Conservation (phyloP, 345 rosid genomes). For the Turnera subulata region DNA sequence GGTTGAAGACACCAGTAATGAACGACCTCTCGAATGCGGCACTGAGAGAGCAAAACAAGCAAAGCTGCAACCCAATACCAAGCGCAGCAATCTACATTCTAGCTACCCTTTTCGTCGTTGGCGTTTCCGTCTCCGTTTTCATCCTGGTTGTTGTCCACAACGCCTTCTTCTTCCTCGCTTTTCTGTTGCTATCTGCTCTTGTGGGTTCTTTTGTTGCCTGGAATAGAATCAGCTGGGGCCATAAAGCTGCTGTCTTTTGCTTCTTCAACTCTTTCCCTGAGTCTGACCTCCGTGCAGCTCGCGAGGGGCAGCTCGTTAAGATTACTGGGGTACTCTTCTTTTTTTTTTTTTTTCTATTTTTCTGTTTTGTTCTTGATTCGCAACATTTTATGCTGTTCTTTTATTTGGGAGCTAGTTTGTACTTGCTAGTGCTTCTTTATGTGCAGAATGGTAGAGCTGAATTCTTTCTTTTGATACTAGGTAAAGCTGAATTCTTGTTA, state of each 20-base stretch:
- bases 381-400: slow-evolving; percentile 2
- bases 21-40: slow-evolving; percentile 45
- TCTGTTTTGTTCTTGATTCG: too few relatives aligned
- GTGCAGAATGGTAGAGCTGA: too few relatives aligned
- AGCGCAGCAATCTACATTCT: slow-evolving; percentile 30
- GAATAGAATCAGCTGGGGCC: slow-evolving; percentile 32
- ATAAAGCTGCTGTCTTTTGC: slow-evolving; percentile 25
- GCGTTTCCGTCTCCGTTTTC: slow-evolving; percentile 35
- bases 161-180: slow-evolving; percentile 33
- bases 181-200: slow-evolving; percentile 27
- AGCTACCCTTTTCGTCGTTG: slow-evolving; percentile 27
- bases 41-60: slow-evolving; percentile 25
- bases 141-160: slow-evolving; percentile 44
- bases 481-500: too few relatives aligned
- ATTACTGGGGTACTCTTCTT: slow-evolving; percentile 42
- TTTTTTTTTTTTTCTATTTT: neutral
- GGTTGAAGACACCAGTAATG: slow-evolving; percentile 29
- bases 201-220: slow-evolving; percentile 38
- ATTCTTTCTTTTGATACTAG: too few relatives aligned
- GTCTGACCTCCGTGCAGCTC: slow-evolving; percentile 42
- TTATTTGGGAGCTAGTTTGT: neutral
- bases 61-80: slow-evolving; percentile 36
- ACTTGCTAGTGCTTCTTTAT: too few relatives aligned
- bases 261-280: slow-evolving; percentile 44
- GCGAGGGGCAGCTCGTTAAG: slow-evolving; percentile 50